Percentiles rank a stretch among this genome's conserved stretches.
Conservation (phyloP, 2,329 filamentous ascomycete species). For the Nigrospora osmanthi region DNA sequence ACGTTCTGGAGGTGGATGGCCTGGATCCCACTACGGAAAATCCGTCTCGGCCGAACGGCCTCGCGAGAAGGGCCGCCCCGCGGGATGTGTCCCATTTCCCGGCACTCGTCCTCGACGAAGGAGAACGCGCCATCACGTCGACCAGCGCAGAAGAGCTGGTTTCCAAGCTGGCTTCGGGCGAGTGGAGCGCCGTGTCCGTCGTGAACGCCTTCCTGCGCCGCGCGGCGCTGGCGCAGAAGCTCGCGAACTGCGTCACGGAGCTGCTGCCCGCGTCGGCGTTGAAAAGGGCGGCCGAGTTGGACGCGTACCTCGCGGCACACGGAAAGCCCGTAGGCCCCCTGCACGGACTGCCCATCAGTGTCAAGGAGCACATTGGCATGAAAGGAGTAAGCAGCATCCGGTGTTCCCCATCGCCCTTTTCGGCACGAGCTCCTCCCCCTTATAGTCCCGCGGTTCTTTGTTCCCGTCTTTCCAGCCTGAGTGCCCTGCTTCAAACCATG, state of each 20-base stretch:
- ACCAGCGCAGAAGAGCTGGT: slow-evolving; percentile 33
- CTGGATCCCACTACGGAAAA: slow-evolving; percentile 33
- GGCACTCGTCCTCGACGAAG: slow-evolving; percentile 31
- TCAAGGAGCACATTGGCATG: slow-evolving; percentile 45
- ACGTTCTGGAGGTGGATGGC: slow-evolving; percentile 25
- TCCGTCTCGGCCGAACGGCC: slow-evolving; percentile 5
- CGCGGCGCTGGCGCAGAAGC: slow-evolving; percentile 43
- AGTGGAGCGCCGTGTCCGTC: slow-evolving; percentile 33
- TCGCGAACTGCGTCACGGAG: slow-evolving; percentile 22
- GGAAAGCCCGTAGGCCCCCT: slow-evolving; percentile 15
- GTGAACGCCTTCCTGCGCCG: slow-evolving; percentile 45
- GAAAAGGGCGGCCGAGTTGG: slow-evolving; percentile 13
- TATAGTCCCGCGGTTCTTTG: no score
- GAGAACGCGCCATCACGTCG: slow-evolving; percentile 43
- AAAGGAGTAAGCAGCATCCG: slow-evolving; percentile 19
- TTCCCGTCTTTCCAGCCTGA: no score
- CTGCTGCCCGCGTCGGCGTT: slow-evolving; percentile 14
- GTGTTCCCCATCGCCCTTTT: no score
- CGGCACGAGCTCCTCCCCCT: no score
- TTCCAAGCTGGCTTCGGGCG: slow-evolving; percentile 30
- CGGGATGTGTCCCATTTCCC: slow-evolving; percentile 10
- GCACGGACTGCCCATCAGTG: slow-evolving; percentile 29
- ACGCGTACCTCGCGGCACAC: slow-evolving; percentile 10
- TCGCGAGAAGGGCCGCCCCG: no score
- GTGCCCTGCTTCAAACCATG: no score